Conservation (phyloP, 441 rosid species). For the Euphorbia corollata region DNA sequence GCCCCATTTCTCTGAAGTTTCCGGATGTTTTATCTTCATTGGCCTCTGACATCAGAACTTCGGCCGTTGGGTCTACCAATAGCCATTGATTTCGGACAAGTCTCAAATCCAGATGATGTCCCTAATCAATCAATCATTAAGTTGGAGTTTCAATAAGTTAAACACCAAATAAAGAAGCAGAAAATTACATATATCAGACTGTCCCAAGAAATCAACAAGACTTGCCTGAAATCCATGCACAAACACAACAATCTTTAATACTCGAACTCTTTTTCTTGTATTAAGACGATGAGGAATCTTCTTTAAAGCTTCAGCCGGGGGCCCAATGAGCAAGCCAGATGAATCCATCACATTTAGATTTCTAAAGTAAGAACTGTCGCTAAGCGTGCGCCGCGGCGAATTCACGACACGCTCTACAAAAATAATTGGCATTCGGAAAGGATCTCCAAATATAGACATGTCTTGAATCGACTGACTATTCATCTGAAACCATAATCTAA, state of each 20-base stretch:
- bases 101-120: constrained; percentile 86
- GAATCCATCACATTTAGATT: constrained; percentile 46
- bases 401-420: constrained; percentile 70
- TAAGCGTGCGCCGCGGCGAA: constrained; percentile 63
- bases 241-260: constrained; percentile 69
- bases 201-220: neutral
- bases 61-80: constrained; percentile 69
- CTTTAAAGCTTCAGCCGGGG: constrained; percentile 27
- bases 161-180: neutral
- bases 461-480: constrained; percentile 81
- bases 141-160: neutral
- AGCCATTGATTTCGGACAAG: constrained; percentile 92
- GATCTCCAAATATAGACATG: constrained; percentile 79
- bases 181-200: too few relatives aligned
- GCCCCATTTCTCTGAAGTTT: constrained; percentile 87
- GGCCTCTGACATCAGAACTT: constrained; percentile 84
- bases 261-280: constrained; percentile 34
- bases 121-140: constrained; percentile 29
- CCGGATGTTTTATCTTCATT: constrained; percentile 81
- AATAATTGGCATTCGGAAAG: constrained; percentile 66
- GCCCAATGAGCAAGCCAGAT: constrained; percentile 22
- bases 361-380: constrained; percentile 64
- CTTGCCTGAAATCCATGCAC: constrained; percentile 97
- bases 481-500: constrained; percentile 44
- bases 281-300: constrained; percentile 21